Evolutionary conservation across 176 grass and related monocot species (phyloP), one percentile per base, ranked within the genome.

Genomic region (Aegilops longissima): DNA sequence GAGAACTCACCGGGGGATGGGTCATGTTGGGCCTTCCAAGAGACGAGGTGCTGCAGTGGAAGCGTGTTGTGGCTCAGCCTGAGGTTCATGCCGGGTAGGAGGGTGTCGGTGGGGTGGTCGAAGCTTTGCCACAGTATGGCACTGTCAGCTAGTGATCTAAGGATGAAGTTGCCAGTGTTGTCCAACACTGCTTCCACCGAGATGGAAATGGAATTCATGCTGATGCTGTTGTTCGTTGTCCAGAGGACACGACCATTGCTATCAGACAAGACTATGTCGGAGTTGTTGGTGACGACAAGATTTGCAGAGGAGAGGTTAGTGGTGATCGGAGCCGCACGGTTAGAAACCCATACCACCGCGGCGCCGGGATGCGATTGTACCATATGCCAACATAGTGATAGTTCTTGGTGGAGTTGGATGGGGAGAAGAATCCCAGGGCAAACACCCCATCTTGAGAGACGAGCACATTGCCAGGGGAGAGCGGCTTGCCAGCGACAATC

Each of bases 101-200:
- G 61, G 25, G 87, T 89, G 61, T 94, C 87, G 0, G 87, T 62
- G 0, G 80, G 89, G 42, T 94, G 42, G 51, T 94, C 89, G 12
- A 94, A 91, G 68, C 92, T 93, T 76, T 94, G 89, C 89, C 92
- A 94, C 20, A 94, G 20, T 9, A 82, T 34, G 23, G 31, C 27
- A 24, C 18, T 13, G 30, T 58, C 54, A 1, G 21, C 10, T 49
- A 12, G 6, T 38, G 88, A 74, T 12, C 86, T 31, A 9, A 94
- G 45, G 12, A 91, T 78, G 44, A 94, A 78, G 70, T 89, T 91
- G 4, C 89, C 89, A 0, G 58, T 76, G 44, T 89, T 76, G 4
- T 87, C 70, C 4, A 94, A 73, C 30, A 44, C 61, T 16, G 87
- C 87, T 75, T 68, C 84, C 36, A 56, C 34, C 25, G 7, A 30